These are phyloP conservation scores for Pelargonium nanum DNA, from an alignment of 345 rosid species.

Conservation along the genomic window DNA sequence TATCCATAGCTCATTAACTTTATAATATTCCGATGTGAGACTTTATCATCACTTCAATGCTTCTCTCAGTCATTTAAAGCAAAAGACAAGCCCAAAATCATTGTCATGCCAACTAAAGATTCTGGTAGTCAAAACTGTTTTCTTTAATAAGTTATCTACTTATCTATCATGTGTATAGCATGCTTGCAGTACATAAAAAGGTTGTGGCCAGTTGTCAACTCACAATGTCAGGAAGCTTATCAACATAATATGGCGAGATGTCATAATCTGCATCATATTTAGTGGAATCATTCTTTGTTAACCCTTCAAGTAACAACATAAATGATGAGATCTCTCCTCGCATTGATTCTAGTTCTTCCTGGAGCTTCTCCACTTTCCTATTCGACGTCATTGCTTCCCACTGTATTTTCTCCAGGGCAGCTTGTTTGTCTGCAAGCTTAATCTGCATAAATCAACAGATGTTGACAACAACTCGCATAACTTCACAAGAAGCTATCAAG, in stretches of 20 bases:
- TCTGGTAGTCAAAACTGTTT: not conserved
- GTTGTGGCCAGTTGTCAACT: conserved; percentile 2
- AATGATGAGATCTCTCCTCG: conserved; percentile 60
- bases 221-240: conserved; percentile 51
- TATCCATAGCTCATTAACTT: no score
- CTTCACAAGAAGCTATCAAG: not conserved
- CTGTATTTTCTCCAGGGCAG: conserved; percentile 75
- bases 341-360: conserved; percentile 50
- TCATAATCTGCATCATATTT: conserved; percentile 43
- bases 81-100: not conserved
- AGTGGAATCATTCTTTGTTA: conserved; percentile 32
- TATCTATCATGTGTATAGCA: not conserved
- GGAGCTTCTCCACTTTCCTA: conserved; percentile 55
- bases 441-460: conserved; percentile 29
- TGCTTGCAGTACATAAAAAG: not conserved
- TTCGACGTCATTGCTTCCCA: conserved; percentile 85
- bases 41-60: no score
- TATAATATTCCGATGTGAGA: no score
- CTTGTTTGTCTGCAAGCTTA: conserved; percentile 95
- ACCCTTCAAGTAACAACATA: conserved; percentile 46
- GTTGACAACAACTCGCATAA: conserved; percentile 9
- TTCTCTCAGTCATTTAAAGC: no score
- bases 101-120: not conserved
- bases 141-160: not conserved
- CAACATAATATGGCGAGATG: conserved; percentile 36